Percentiles rank a stretch among this genome's conserved stretches.
Conservation (phyloP, 1,284 basidiomycete genomes). For the Boletus semigastroideus region DNA sequence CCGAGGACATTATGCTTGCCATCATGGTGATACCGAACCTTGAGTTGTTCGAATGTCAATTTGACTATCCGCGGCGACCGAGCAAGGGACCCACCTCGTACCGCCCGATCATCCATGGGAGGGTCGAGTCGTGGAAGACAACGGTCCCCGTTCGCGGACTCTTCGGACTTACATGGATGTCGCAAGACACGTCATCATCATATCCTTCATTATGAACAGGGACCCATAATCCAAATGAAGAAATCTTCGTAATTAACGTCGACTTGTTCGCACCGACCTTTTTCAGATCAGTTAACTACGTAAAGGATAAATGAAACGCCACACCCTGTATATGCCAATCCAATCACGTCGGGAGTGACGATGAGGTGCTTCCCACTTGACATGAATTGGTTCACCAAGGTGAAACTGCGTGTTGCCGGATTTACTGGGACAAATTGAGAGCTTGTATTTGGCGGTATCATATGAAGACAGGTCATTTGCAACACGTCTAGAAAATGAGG, state of each 20-base stretch:
- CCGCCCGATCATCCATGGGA: constrained; percentile 85
- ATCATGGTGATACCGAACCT: constrained; percentile 84
- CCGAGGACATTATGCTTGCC: constrained; percentile 97
- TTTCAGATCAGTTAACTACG: constrained; percentile 6
- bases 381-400: constrained; percentile 85
- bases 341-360: constrained; percentile 94
- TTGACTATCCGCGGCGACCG: neutral
- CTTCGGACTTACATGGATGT: constrained; percentile 36
- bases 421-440: constrained; percentile 58
- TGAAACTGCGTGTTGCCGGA: constrained; percentile 67
- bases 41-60: constrained; percentile 26
- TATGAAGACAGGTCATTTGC: constrained; percentile 78
- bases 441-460: constrained; percentile 77
- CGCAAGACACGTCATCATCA: constrained; percentile 81
- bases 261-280: constrained; percentile 87
- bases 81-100: constrained; percentile 69
- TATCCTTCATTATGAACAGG: constrained; percentile 92
- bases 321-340: constrained; percentile 89
- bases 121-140: constrained; percentile 71
- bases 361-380: constrained; percentile 86
- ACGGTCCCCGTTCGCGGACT: constrained; percentile 62
- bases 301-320: neutral
- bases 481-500: constrained; percentile 58
- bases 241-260: constrained; percentile 81
- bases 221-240: constrained; percentile 89